Base-by-base conservation (phyloP, 2,329 filamentous ascomycete species). In the Fusarium drepaniforme region DNA sequence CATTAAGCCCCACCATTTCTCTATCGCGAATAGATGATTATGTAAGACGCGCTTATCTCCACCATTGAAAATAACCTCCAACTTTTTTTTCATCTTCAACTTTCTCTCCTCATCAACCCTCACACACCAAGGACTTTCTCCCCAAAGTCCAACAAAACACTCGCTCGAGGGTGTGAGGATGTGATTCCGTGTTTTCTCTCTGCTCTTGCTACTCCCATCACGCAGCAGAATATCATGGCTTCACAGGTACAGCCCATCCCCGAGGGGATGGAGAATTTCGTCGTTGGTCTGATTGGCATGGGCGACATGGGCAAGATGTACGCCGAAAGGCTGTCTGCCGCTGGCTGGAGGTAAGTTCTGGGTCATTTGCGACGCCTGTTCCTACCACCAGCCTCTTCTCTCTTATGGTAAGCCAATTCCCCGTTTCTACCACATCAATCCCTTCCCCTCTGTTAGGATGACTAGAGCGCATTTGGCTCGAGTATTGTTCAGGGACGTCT, bases 401-500 rank as follows among this genome's bases (percentile, higher is more conserved):
- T 33, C 13, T 40, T 51, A 58, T 76, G 73, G 75, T 77, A 75
- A 73, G 79, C 83, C 64, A 64, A 30, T 30, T 67, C 72, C 65
- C 37, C 68, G 59, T 66, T 23, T 37, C 33, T 33, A 64, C 62
- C 65, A 16, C 40, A 42, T 59, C 28, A 7, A 40, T 21, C 38
- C 28, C 64, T 46, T 60, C 69, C 71, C 68, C 75, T 80, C 66
- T 70, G 80, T 83, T 83, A 95, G 97, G 96, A 98, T 98, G 96
- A 98, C 96, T 95, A 96, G 96, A 98, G 96, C 96, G 96, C 96
- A 98, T 98, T 98, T 98, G 96, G 96, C 96, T 98, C 95, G 96
- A 98, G 96, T 90, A 97, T 95, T 91, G 91, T 88, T 85, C 87
- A 88, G 86, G 85, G 86, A 82, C 84, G 85, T 85, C 87, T 87